Evolutionary conservation across 129 eudicot genomes (phyloP).

Genomic region (Centrapalus pauciflorus): DNA sequence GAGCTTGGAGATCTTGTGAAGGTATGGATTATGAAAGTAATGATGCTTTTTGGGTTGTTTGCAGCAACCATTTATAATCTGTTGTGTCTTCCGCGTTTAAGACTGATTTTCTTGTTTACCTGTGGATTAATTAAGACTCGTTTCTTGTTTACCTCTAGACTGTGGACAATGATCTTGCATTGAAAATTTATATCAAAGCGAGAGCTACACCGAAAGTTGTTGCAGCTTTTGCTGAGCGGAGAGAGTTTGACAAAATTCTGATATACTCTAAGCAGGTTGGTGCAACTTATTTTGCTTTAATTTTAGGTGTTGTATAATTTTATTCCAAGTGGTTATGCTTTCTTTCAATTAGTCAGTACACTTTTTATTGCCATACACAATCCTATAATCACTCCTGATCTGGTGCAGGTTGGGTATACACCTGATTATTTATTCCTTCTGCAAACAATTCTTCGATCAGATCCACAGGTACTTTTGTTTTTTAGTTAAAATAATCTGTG

Average conservation of each 20-base stretch:
- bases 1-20: slow-evolving; percentile 99
- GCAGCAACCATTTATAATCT: background rate
- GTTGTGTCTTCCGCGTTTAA: background rate
- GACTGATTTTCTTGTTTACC: background rate
- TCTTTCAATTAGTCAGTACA: background rate
- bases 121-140: too few species aligned
- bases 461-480: slow-evolving; percentile 71
- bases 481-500: background rate
- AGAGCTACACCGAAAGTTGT: slow-evolving; percentile 99
- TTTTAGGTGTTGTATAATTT: background rate
- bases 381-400: background rate
- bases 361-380: background rate
- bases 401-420: slow-evolving; percentile 86
- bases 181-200: slow-evolving; percentile 92
- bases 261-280: slow-evolving; percentile 94
- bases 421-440: slow-evolving; percentile 96
- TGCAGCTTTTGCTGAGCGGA: slow-evolving; percentile 98
- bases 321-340: background rate
- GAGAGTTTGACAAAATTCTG: slow-evolving; percentile 95
- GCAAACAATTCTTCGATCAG: slow-evolving; percentile 94
- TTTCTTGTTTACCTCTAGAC: slow-evolving; percentile 51
- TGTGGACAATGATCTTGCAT: slow-evolving; percentile 94
- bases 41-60: background rate
- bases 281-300: background rate
- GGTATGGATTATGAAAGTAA: slow-evolving; percentile 35